Percentiles rank a stretch among this genome's conserved stretches.
Conservation (phyloP, 2,329 filamentous ascomycete species). For the Alternaria consortialis region DNA sequence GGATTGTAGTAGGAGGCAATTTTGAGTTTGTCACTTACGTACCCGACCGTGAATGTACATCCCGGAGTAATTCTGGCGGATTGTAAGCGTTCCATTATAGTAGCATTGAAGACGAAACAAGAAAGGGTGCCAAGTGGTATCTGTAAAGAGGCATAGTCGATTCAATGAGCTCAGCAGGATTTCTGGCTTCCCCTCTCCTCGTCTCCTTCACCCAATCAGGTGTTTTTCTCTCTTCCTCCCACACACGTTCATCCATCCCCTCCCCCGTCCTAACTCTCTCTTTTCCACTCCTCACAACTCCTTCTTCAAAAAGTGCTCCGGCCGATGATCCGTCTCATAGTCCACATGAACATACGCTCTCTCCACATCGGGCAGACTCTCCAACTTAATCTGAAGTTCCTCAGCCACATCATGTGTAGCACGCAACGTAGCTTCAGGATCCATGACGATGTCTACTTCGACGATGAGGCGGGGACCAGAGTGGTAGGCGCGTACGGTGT, state of each 20-base stretch:
- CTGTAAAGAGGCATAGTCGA: too few relatives aligned
- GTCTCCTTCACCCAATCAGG: too few relatives aligned
- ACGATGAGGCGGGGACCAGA: slow-evolving; percentile 88
- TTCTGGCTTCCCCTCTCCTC: too few relatives aligned
- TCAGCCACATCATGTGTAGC: slow-evolving; percentile 94
- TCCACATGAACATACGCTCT: slow-evolving; percentile 96
- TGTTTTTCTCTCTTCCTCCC: too few relatives aligned
- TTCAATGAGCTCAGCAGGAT: too few relatives aligned
- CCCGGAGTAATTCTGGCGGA: too few relatives aligned
- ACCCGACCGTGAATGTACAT: too few relatives aligned
- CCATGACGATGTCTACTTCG: slow-evolving; percentile 97
- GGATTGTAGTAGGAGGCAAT: too few relatives aligned
- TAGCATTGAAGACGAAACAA: too few relatives aligned
- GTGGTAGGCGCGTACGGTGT: slow-evolving; percentile 95
- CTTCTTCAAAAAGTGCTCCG: slow-evolving; percentile 78
- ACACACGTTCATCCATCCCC: background rate
- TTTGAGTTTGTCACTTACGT: too few relatives aligned
- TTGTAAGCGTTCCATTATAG: too few relatives aligned
- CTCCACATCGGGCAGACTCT: slow-evolving; percentile 90
- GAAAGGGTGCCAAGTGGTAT: too few relatives aligned
- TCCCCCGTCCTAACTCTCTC: background rate
- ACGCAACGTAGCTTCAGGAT: slow-evolving; percentile 73
- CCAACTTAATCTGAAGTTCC: slow-evolving; percentile 91
- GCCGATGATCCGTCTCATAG: slow-evolving; percentile 95
- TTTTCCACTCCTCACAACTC: slow-evolving; percentile 56